These are phyloP conservation scores for Saccharomycopsis sp. DNA, from an alignment of 805 yeast genomes.

Conservation along the genomic window DNA sequence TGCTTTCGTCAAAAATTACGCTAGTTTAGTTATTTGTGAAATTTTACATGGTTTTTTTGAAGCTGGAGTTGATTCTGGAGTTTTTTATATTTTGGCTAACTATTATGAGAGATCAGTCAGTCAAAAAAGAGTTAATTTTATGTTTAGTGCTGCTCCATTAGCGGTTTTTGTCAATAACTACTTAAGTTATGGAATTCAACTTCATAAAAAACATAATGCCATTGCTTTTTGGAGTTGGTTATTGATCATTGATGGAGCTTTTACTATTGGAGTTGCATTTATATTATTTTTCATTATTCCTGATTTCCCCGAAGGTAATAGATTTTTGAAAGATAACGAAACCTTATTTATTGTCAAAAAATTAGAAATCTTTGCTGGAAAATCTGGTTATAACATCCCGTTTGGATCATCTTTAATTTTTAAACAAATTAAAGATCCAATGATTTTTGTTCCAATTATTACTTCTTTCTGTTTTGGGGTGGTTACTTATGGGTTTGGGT, in stretches of 20 bases:
- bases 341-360: constrained; percentile 23
- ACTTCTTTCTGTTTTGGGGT: constrained; percentile 46
- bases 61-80: constrained; percentile 66
- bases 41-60: constrained; percentile 59
- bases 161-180: constrained; percentile 40
- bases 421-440: constrained; percentile 46
- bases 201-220: constrained; percentile 18
- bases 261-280: constrained; percentile 24
- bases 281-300: constrained; percentile 33
- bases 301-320: constrained; percentile 38
- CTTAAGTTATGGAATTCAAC: background rate
- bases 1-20: constrained; percentile 51
- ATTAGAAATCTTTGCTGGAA: constrained; percentile 18
- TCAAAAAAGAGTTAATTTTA: constrained; percentile 57
- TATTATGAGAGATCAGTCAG: constrained; percentile 59
- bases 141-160: constrained; percentile 62
- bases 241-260: constrained; percentile 37
- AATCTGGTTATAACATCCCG: constrained; percentile 39
- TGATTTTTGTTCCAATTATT: constrained; percentile 46
- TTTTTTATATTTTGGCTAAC: constrained; percentile 58
- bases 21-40: constrained; percentile 52
- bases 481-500: constrained; percentile 72
- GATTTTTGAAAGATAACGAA: constrained; percentile 33
- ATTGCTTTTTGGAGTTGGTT: constrained; percentile 39
- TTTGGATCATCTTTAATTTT: constrained; percentile 34